phyloP scores from a whole-genome alignment of 2,329 filamentous ascomycete genomes.

The Sporothrix mexicana region DNA sequence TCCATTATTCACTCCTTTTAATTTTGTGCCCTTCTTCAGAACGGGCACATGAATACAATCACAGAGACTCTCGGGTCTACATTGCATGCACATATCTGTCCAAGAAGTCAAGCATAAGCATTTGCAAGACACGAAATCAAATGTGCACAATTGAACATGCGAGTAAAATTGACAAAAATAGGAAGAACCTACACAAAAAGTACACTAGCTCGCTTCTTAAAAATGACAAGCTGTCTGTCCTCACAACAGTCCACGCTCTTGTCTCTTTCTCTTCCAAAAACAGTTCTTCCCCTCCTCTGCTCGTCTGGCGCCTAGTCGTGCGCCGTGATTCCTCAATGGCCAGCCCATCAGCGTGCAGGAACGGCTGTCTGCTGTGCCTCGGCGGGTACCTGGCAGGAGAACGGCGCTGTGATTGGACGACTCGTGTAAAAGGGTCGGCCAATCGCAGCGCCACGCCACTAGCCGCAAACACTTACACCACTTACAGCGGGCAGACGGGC shows the following conservation, averaged over 20 bases:
- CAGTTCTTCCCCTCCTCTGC: background rate
- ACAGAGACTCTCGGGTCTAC: conserved; percentile 18
- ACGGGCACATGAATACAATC: background rate
- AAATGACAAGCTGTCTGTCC: background rate
- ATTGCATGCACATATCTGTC: background rate
- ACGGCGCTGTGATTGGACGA: background rate
- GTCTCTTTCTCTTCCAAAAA: background rate
- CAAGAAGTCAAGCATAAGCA: background rate
- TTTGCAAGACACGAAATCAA: background rate
- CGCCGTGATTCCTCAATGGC: conserved; percentile 17
- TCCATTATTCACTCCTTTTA: conserved; percentile 23
- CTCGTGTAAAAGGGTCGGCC: background rate
- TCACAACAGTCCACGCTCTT: background rate
- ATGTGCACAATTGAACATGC: background rate
- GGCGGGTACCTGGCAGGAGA: background rate
- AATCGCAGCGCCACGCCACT: conserved; percentile 9
- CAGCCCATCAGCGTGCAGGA: conserved; percentile 27
- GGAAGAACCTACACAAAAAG: background rate
- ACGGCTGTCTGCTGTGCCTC: background rate
- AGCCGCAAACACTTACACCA: conserved; percentile 24
- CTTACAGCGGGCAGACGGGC: background rate
- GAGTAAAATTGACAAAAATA: background rate
- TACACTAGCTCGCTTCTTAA: background rate
- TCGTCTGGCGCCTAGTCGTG: conserved; percentile 28
- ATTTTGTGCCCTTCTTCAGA: background rate